phyloP scores from a whole-genome alignment of 2,329 filamentous ascomycete species.

The Parastagonospora avenae region DNA sequence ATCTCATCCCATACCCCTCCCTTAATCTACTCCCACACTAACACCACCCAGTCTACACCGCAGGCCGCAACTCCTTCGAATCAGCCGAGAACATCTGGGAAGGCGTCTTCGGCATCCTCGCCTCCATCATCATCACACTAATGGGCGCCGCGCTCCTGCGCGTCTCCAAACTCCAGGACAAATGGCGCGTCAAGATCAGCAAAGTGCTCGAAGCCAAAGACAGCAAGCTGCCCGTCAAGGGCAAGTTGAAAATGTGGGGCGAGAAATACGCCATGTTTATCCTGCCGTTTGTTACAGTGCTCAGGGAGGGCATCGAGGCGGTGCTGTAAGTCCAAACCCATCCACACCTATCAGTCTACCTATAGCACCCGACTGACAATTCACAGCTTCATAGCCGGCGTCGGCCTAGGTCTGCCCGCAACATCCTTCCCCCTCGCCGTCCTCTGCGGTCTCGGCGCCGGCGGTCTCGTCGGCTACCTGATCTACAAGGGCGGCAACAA shows the following conservation, averaged over 20 bases:
- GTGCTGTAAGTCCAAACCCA: constrained; percentile 59
- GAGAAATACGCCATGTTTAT: constrained; percentile 88
- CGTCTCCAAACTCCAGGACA: constrained; percentile 81
- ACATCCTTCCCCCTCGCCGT: constrained; percentile 79
- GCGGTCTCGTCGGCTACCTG: constrained; percentile 69
- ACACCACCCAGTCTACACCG: constrained; percentile 60
- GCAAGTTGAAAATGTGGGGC: constrained; percentile 64
- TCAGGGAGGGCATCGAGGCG: constrained; percentile 84
- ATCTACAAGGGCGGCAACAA: constrained; percentile 76
- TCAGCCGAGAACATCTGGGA: constrained; percentile 78
- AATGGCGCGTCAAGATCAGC: constrained; percentile 84
- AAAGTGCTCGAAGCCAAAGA: constrained; percentile 67
- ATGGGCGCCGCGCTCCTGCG: constrained; percentile 82
- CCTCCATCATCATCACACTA: constrained; percentile 78
- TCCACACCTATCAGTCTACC: neutral
- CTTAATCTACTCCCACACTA: neutral
- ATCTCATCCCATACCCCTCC: neutral
- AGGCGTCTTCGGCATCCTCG: constrained; percentile 76
- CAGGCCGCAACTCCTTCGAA: constrained; percentile 71
- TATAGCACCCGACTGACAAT: neutral
- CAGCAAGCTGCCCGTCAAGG: constrained; percentile 43
- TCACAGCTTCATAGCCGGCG: constrained; percentile 75
- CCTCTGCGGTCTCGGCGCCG: constrained; percentile 71
- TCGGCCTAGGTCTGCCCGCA: constrained; percentile 76
- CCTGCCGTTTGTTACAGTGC: constrained; percentile 84